These are phyloP conservation scores for Aspergillus proliferans DNA, from an alignment of 2,329 filamentous ascomycete genomes.

Conservation along the genomic window DNA sequence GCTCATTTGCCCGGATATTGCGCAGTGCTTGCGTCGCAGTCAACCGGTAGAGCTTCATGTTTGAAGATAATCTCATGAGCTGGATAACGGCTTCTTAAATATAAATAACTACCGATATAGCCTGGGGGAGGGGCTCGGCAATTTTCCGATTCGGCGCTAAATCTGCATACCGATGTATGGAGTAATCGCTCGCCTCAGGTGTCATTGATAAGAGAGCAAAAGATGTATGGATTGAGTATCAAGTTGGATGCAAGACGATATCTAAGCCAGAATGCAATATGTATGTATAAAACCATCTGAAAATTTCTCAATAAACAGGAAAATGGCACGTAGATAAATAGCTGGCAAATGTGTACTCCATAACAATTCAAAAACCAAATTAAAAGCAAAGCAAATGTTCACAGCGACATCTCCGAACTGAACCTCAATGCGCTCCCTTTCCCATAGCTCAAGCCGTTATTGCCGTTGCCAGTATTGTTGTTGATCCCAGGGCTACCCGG, in stretches of 20 bases:
- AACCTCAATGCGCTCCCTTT: slow-evolving; percentile 35
- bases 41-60: neutral
- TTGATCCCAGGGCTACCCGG: slow-evolving; percentile 36
- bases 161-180: too few species aligned
- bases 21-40: neutral
- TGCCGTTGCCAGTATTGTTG: slow-evolving; percentile 19
- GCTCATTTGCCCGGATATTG: slow-evolving; percentile 18
- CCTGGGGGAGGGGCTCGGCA: too few species aligned
- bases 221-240: too few species aligned
- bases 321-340: neutral
- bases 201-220: too few species aligned
- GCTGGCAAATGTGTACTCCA: neutral
- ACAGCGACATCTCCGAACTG: slow-evolving; percentile 27
- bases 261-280: too few species aligned
- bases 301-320: neutral
- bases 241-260: too few species aligned
- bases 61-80: too few species aligned
- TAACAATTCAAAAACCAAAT: neutral
- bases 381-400: neutral
- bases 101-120: too few species aligned
- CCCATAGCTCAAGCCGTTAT: slow-evolving; percentile 17
- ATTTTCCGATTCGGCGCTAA: too few species aligned
- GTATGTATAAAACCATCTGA: too few species aligned
- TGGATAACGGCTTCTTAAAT: too few species aligned
- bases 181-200: too few species aligned